These are phyloP conservation scores for Daldinia sp. DNA, from an alignment of 2,329 filamentous ascomycete species.

Conservation along the genomic window DNA sequence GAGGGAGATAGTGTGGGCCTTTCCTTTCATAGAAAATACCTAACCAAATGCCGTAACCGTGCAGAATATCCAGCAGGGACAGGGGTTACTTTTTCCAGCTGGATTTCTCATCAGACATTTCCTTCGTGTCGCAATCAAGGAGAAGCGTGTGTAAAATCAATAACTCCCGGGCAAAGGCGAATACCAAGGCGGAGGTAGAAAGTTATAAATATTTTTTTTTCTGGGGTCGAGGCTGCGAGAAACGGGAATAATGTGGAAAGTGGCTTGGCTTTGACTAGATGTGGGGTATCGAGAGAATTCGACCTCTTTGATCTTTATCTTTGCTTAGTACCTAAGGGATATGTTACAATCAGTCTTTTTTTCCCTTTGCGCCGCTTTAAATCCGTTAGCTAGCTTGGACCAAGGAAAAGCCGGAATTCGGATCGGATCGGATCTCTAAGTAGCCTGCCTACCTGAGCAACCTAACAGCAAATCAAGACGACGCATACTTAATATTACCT, in stretches of 20 bases:
- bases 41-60: conserved; percentile 8
- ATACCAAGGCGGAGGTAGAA: neutral
- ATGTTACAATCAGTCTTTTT: neutral
- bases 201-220: neutral
- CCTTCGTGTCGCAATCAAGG: neutral
- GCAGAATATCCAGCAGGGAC: conserved; percentile 5
- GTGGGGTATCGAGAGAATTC: conserved; percentile 26
- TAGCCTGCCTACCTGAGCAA: neutral
- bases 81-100: conserved; percentile 12
- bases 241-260: conserved; percentile 24
- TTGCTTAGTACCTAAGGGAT: neutral
- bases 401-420: neutral
- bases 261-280: conserved; percentile 25
- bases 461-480: no score
- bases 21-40: conserved; percentile 14
- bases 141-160: neutral
- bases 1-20: conserved; percentile 23
- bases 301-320: no score
- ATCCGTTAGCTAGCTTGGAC: neutral
- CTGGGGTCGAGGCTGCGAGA: conserved; percentile 18
- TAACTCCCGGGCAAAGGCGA: neutral
- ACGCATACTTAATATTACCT: no score
- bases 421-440: neutral
- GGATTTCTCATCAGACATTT: neutral
- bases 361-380: conserved; percentile 1